Evolutionary conservation across 306 rosid genomes (phyloP), one percentile per base, ranked within the genome.

Genomic region (Sphenostylis stenocarpa): DNA sequence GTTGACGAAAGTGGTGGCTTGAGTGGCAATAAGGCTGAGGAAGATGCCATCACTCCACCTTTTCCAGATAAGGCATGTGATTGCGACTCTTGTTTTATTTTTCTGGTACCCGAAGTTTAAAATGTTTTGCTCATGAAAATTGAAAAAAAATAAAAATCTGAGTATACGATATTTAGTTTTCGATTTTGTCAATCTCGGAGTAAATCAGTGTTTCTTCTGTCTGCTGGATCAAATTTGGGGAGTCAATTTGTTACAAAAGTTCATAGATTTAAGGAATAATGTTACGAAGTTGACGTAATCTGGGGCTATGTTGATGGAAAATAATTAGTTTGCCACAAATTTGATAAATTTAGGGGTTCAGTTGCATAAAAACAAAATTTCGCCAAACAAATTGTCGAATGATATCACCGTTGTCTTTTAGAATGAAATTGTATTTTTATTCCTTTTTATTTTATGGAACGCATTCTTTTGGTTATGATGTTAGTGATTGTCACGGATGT

Each of bases 1-100:
- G 97, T 70, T 45, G 97, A 91, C 71, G 94, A 89, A 67, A 91
- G 97, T 63, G 98, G 98, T 43, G 96, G 96, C 2, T 57, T 90
- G 81, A 91, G 97, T 83, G 96, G 94, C 64, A 90, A 90, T 67
- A 91, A 88, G 92, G 96, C 84, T 48, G 97, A 91, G 56, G 98
- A 91, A 41, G 97, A 90, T 77, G 88, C 91, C 53, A 86, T 79
- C 68, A 72, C 96, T 21, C 85, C 97, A 14, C 96, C 97, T 72
- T 89, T 94, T 56, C 98, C 98, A 3, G 98, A 91, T 6, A 91
- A 53, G 91, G 98, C 89, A 65, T 43, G 49, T 17, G 5, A n/a
- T n/a, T 62, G 4, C 17, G 5, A 19, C 45, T 34, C 21, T 15
- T 6, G n/a, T 23, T 23, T 55, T n/a, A n/a, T n/a, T 55, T 0